phyloP scores from a whole-genome alignment of 1,139 yeast species.

The Barnettozyma hawaiiensis region DNA sequence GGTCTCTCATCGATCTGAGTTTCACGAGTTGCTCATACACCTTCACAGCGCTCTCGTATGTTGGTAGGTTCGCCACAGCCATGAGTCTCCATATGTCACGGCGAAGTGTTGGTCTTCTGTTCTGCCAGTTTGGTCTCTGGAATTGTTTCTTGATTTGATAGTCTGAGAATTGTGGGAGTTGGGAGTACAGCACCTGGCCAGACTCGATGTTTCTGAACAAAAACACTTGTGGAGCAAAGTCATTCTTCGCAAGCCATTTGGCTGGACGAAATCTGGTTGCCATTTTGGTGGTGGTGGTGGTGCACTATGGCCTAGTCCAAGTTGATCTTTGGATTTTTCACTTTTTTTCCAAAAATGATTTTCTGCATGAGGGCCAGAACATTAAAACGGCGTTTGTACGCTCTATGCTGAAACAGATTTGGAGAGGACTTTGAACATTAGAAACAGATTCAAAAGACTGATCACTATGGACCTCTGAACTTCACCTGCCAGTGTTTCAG shows the following conservation, averaged over 20 bases:
- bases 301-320: background rate
- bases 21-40: conserved; percentile 73
- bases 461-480: too few relatives aligned
- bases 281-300: conserved; percentile 15
- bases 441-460: background rate
- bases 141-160: conserved; percentile 71
- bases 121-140: conserved; percentile 82
- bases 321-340: conserved; percentile 5
- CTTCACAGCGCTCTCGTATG: conserved; percentile 61
- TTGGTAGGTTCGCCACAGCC: conserved; percentile 73
- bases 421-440: background rate
- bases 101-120: conserved; percentile 69
- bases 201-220: conserved; percentile 79
- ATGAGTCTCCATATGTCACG: conserved; percentile 87
- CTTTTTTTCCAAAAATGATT: conserved; percentile 2
- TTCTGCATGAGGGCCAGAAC: background rate
- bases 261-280: conserved; percentile 35
- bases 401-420: background rate
- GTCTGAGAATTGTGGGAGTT: conserved; percentile 58
- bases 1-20: conserved; percentile 69
- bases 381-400: background rate
- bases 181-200: conserved; percentile 88
- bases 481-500: too few relatives aligned
- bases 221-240: conserved; percentile 76
- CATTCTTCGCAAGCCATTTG: conserved; percentile 42